These are phyloP conservation scores for Clarireedia hainanense DNA, from an alignment of 2,329 filamentous ascomycete genomes.

Conservation along the genomic window DNA sequence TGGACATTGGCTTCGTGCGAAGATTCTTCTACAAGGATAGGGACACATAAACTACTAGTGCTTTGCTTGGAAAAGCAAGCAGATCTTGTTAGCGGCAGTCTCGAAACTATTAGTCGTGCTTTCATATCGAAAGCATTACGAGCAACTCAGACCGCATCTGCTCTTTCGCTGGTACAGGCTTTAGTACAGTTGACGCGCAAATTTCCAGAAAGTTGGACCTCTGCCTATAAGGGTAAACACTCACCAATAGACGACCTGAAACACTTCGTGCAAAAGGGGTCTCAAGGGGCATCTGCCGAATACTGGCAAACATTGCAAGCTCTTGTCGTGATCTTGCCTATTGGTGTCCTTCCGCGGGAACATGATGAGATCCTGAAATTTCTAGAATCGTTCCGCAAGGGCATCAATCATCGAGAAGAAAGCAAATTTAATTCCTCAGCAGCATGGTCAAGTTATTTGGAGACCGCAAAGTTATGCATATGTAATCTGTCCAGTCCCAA, in stretches of 20 bases:
- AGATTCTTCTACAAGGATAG: conserved; percentile 45
- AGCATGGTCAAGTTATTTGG: conserved; percentile 72
- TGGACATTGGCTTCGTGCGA: conserved; percentile 60
- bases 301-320: conserved; percentile 66
- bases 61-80: conserved; percentile 40
- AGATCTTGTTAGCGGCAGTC: conserved; percentile 40
- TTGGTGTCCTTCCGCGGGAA: conserved; percentile 45
- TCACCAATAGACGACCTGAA: conserved; percentile 50
- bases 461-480: conserved; percentile 48
- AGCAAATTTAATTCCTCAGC: conserved; percentile 56
- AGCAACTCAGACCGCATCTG: conserved; percentile 65
- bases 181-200: conserved; percentile 57
- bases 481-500: conserved; percentile 37
- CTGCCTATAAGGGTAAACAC: conserved; percentile 45
- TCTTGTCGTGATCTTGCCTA: conserved; percentile 51
- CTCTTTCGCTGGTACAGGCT: conserved; percentile 60
- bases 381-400: conserved; percentile 59
- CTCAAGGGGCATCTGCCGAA: conserved; percentile 62
- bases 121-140: conserved; percentile 70
- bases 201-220: conserved; percentile 68
- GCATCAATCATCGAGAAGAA: conserved; percentile 69
- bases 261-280: conserved; percentile 73
- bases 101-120: conserved; percentile 43
- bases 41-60: conserved; percentile 43
- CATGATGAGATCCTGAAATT: conserved; percentile 51